Percentiles rank a stretch among this genome's conserved stretches.
Conservation (phyloP, 2,329 filamentous ascomycete species). For the Claviceps monticola region DNA sequence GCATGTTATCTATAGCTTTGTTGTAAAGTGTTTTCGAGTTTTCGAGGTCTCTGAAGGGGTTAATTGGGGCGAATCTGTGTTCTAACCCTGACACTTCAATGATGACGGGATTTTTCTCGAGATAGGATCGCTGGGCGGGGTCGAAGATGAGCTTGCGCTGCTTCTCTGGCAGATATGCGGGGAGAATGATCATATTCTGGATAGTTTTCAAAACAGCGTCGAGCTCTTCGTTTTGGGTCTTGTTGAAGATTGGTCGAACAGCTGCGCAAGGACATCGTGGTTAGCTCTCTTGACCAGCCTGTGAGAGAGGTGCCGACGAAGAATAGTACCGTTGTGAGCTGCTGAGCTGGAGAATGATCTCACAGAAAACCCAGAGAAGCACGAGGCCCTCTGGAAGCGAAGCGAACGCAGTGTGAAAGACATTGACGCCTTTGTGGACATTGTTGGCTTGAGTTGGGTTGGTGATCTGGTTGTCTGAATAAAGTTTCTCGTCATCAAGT, state of each 20-base stretch:
- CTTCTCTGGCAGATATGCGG: slow-evolving; percentile 38
- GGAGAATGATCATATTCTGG: slow-evolving; percentile 46
- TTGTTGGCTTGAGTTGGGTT: slow-evolving; percentile 2
- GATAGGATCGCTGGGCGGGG: slow-evolving; percentile 28
- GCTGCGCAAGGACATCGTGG: slow-evolving; percentile 11
- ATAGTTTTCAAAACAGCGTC: slow-evolving; percentile 37
- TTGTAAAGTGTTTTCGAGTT: slow-evolving; percentile 25
- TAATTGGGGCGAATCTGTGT: slow-evolving; percentile 34
- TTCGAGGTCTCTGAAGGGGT: slow-evolving; percentile 29
- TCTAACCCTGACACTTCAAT: slow-evolving; percentile 45
- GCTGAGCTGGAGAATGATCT: slow-evolving; percentile 16
- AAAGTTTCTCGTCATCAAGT: slow-evolving; percentile 7
- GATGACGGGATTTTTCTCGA: slow-evolving; percentile 40
- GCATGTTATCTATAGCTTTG: slow-evolving; percentile 30
- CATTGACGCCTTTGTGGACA: slow-evolving; percentile 11
- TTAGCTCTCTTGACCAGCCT: slow-evolving; percentile 4
- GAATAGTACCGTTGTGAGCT: slow-evolving; percentile 14
- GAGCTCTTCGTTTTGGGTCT: slow-evolving; percentile 39
- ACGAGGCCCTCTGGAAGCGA: slow-evolving; percentile 4
- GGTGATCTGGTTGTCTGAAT: not conserved
- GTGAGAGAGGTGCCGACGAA: not conserved
- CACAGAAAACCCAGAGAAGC: not conserved
- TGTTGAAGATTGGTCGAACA: slow-evolving; percentile 30
- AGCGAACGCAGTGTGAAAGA: slow-evolving; percentile 14
- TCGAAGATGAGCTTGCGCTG: slow-evolving; percentile 42